Evolutionary conservation across 768 basidiomycete species (phyloP), one percentile per base, ranked within the genome.

Genomic region (Lactifluus subvellereus): DNA sequence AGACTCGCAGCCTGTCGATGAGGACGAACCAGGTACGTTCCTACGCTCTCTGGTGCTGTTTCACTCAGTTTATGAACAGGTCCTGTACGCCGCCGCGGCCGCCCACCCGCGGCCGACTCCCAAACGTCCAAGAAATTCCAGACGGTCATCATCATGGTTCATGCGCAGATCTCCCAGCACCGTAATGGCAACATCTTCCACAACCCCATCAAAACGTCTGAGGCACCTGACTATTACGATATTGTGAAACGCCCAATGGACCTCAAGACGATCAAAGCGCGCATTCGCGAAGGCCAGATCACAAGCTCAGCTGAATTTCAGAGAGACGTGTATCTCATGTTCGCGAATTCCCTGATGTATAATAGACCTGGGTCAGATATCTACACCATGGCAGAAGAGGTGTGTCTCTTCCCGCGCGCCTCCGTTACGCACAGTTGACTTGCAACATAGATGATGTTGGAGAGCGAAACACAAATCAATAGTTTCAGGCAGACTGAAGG

Each of bases 291-390:
- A 68, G 93, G 93, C 0, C 65, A 82, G 2, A 93, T 97, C 52
- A 77, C 82, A 4, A 92, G 83, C 67, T 89, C 91, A 1, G 79
- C 88, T 37, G 94, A 98, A 71, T 97, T 88, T 69, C 89, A 95
- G 71, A 80, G 93, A 66, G 96, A 97, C 69, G 83, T 95, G 10
- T 88, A 85, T 71, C 78, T 97, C 65, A 96, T 98, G 88, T 96
- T 97, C 74, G 90, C 93, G 8, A 98, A 98, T 73, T 91, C 96
- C 5, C 88, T 96, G 85, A 93, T 98, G 89, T 98, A 94, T 73
- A 98, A 98, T 67, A 78, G 87, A 52, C 89, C 91, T 1, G 85
- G 84, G 4, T 89, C 88, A 16, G 90, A 92, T 71, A 87, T 96
- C n/a, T 85, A 87, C 66, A 80, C 79, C 57, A 96, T 95, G 91